These are phyloP conservation scores for Metschnikowia orientalis DNA, from an alignment of 805 yeast species.

Conservation along the genomic window DNA sequence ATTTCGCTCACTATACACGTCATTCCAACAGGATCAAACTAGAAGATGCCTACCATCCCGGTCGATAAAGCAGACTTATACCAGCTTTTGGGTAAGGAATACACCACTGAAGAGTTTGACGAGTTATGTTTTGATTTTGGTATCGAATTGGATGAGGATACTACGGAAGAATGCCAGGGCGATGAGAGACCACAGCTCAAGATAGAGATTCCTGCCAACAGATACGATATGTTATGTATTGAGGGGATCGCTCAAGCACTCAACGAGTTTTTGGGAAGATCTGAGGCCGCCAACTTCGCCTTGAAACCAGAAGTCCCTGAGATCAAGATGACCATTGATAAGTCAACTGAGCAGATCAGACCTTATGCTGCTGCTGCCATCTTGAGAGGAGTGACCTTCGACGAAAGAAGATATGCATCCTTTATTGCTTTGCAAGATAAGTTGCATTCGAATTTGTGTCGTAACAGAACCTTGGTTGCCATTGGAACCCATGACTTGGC, in stretches of 20 bases:
- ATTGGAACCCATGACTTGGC: slow-evolving; percentile 97
- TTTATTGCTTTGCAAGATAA: slow-evolving; percentile 96
- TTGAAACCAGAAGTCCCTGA: slow-evolving; percentile 59
- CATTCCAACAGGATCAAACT: slow-evolving; percentile 1
- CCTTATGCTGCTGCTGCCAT: slow-evolving; percentile 96
- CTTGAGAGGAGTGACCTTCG: slow-evolving; percentile 76
- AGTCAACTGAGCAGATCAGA: slow-evolving; percentile 69
- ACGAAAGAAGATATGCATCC: slow-evolving; percentile 83
- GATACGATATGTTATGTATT: slow-evolving; percentile 96
- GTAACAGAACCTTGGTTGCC: slow-evolving; percentile 95
- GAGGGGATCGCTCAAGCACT: slow-evolving; percentile 97
- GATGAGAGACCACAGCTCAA: slow-evolving; percentile 94
- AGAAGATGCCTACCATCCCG: slow-evolving; percentile 88
- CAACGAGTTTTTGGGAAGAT: slow-evolving; percentile 79
- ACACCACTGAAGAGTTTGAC: slow-evolving; percentile 87
- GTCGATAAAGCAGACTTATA: slow-evolving; percentile 93
- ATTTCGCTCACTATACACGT: slow-evolving; percentile 9
- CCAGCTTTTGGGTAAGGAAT: slow-evolving; percentile 58
- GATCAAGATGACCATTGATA: slow-evolving; percentile 63
- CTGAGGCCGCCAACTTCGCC: slow-evolving; percentile 60
- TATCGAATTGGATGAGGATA: slow-evolving; percentile 95
- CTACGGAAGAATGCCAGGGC: slow-evolving; percentile 67
- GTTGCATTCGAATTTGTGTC: slow-evolving; percentile 89
- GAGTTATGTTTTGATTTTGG: slow-evolving; percentile 97
- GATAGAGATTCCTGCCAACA: slow-evolving; percentile 96